Evolutionary conservation across 495 filamentous ascomycete species (phyloP), one percentile per base, ranked within the genome.

Genomic region (Lasiosphaeria ovina): DNA sequence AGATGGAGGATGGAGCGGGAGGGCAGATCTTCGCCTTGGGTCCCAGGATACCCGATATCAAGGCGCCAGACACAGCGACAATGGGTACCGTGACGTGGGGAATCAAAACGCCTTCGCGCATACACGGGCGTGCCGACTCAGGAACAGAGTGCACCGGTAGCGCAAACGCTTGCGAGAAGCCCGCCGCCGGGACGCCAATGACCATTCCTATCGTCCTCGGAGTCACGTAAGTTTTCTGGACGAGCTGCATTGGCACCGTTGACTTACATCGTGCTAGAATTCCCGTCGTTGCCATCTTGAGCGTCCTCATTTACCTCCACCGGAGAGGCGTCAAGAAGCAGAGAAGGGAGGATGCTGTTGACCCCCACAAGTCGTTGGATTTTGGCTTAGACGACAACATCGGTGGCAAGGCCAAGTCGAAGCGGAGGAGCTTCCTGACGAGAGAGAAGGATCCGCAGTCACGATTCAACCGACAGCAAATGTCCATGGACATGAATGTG

Each of bases 311-410:
- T 56, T 88, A 84, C 64, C 79, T 98, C 35, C 92, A 96, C 66
- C 84, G 89, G 12, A 81, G 89, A 69, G 87, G 90, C 65, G 77
- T 89, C 14, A 83, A 84, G 64, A 93, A 83, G 63, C 83, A 92
- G 60, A 79, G 81, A 60, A 76, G 77, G 45, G 94, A 98, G 77
- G 94, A 98, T 72, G 79, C 81, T 35, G 85, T 89, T 61, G 93
- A 97, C 70, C 89, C 90, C 65, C 90, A 95, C 72, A 95, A 88
- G 68, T 96, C 91, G 3, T 83, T 98, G 69, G 94, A 98, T 72
- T 98, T 98, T 71, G 94, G 94, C 35, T 74, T 97, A 72, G 90
- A 83, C 10, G 79, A 78, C 4, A 65, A 69, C 17, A 33, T 67
- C 34, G 63, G 57, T 31, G 45, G 65, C n/a, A 16, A 40, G 62